These are phyloP conservation scores for Porcisia hertigi DNA, from an alignment of 208 protist species.

Conservation along the genomic window DNA sequence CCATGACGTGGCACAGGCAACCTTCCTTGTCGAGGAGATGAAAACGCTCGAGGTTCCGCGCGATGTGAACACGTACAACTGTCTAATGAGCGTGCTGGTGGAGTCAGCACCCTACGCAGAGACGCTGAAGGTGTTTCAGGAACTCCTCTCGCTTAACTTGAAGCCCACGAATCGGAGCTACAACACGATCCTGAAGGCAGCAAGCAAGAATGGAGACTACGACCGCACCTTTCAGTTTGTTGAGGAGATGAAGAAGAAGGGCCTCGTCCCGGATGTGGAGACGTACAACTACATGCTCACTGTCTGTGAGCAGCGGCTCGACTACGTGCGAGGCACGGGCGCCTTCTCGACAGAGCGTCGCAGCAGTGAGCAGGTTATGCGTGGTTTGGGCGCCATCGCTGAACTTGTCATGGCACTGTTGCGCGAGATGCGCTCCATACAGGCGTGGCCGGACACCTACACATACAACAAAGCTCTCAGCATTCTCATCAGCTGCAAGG, in stretches of 20 bases:
- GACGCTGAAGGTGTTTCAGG: constrained; percentile 74
- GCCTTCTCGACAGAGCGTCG: constrained; percentile 37
- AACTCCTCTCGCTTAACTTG: constrained; percentile 58
- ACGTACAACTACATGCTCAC: constrained; percentile 92
- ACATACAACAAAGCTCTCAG: constrained; percentile 83
- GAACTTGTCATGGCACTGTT: constrained; percentile 76
- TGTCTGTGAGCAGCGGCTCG: constrained; percentile 78
- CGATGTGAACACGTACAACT: constrained; percentile 93
- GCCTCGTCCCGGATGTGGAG: constrained; percentile 81
- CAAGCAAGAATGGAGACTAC: constrained; percentile 76
- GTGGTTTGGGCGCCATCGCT: constrained; percentile 59
- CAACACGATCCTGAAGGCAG: constrained; percentile 88
- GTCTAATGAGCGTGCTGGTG: constrained; percentile 87
- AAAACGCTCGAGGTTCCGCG: constrained; percentile 58
- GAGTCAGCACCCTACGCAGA: constrained; percentile 84
- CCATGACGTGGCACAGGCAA: constrained; percentile 85
- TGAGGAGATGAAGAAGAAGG: constrained; percentile 91
- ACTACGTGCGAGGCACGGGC: constrained; percentile 73
- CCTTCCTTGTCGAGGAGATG: constrained; percentile 92
- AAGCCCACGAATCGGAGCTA: constrained; percentile 81
- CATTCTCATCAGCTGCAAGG: constrained; percentile 62
- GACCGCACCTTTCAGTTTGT: constrained; percentile 89
- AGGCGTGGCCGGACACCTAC: constrained; percentile 84
- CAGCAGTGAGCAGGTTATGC: constrained; percentile 60
- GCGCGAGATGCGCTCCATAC: constrained; percentile 76